phyloP scores from a whole-genome alignment of 2,329 filamentous ascomycete genomes.

The Colletotrichum sp. region DNA sequence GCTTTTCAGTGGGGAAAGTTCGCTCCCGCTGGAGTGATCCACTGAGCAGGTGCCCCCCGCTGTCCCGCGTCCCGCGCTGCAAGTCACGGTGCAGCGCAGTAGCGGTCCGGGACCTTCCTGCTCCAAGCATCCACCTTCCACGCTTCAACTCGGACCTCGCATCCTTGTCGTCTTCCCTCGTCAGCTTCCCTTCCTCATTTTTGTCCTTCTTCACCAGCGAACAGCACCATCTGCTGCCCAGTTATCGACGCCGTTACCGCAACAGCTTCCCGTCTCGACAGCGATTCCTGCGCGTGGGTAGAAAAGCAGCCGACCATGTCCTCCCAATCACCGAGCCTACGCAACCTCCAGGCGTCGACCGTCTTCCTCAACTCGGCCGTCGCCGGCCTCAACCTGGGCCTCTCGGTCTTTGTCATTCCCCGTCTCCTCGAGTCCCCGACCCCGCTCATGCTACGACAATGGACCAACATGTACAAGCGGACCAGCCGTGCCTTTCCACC shows the following conservation, averaged over 20 bases:
- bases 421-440: conserved; percentile 60
- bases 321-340: conserved; percentile 29
- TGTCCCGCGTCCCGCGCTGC: background rate
- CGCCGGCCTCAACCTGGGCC: conserved; percentile 38
- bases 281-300: background rate
- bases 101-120: background rate
- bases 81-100: background rate
- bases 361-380: conserved; percentile 55
- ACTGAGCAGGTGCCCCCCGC: background rate
- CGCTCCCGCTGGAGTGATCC: background rate
- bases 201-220: background rate
- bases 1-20: background rate
- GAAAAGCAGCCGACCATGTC: background rate
- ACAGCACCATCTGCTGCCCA: background rate
- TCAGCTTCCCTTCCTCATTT: background rate
- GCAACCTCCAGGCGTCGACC: conserved; percentile 53
- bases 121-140: background rate
- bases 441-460: conserved; percentile 60
- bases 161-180: background rate
- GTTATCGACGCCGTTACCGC: background rate
- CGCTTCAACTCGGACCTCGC: background rate
- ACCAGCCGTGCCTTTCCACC: conserved; percentile 44
- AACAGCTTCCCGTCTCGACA: background rate
- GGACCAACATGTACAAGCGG: conserved; percentile 46
- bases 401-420: conserved; percentile 53